phyloP scores from a whole-genome alignment of 2,329 filamentous ascomycete species.

The Hymenoscyphus fraxineus region DNA sequence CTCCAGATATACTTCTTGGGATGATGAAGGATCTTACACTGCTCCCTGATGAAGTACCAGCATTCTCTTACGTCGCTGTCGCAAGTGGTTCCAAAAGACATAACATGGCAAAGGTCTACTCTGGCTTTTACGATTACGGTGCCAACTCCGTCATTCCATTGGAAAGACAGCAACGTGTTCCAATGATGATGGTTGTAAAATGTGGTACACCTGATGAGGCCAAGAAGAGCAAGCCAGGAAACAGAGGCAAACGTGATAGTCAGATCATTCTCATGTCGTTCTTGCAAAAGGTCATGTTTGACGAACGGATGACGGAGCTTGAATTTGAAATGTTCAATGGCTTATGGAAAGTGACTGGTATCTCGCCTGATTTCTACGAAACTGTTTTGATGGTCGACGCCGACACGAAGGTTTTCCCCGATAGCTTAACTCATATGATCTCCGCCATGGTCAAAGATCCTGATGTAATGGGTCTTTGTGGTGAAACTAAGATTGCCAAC shows the following conservation, averaged over 20 bases:
- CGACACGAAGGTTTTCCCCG: conserved; percentile 98
- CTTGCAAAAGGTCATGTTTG: conserved; percentile 99
- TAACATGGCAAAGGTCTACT: conserved; percentile 99
- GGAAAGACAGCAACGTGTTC: conserved; percentile 92
- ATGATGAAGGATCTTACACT: conserved; percentile 95
- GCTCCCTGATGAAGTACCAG: conserved; percentile 74
- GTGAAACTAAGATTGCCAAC: conserved; percentile 99
- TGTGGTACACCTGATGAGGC: conserved; percentile 89
- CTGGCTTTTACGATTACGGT: conserved; percentile 97
- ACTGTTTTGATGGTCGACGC: conserved; percentile 98
- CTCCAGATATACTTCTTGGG: conserved; percentile 80
- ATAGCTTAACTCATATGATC: conserved; percentile 97
- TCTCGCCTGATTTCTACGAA: conserved; percentile 97
- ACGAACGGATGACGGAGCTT: conserved; percentile 98
- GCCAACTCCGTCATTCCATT: conserved; percentile 70
- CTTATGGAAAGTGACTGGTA: conserved; percentile 96
- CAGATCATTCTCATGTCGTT: conserved; percentile 99
- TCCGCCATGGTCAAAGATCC: conserved; percentile 99
- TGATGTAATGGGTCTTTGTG: conserved; percentile 97
- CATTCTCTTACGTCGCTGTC: conserved; percentile 95
- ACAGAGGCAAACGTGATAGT: conserved; percentile 97
- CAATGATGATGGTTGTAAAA: conserved; percentile 96
- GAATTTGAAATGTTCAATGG: conserved; percentile 99
- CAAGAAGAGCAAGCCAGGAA: conserved; percentile 80
- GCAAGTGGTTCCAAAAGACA: conserved; percentile 94